phyloP scores from a whole-genome alignment of 768 basidiomycete species.

The Termitomyces eurrhizus region DNA sequence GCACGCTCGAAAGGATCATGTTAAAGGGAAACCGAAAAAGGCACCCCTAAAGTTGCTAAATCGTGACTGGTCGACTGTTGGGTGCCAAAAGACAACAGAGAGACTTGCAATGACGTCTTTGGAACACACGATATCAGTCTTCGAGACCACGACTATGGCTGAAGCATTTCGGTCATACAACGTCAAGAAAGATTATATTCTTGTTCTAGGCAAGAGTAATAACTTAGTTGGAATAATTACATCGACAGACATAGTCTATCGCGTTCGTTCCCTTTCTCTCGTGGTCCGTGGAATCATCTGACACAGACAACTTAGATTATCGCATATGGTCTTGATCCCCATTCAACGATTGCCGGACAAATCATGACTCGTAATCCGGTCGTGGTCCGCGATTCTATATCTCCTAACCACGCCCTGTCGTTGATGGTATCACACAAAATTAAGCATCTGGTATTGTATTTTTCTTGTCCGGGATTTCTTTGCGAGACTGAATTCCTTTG shows the following conservation, averaged over 20 bases:
- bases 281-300: not conserved
- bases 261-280: not conserved
- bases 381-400: not conserved
- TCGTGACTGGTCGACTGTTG: not conserved
- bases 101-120: not conserved
- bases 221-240: constrained; percentile 4
- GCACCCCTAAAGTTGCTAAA: not conserved
- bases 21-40: not conserved
- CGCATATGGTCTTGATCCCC: constrained; percentile 8
- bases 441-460: constrained; percentile 3
- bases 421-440: constrained; percentile 6
- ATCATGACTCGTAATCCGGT: constrained; percentile 9
- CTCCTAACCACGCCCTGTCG: not conserved
- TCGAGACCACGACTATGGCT: not conserved
- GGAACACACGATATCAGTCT: not conserved
- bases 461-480: not conserved
- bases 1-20: not conserved
- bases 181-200: not conserved
- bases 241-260: constrained; percentile 6
- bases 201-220: not conserved
- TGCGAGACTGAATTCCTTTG: not conserved
- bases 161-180: constrained; percentile 1
- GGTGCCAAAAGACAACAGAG: not conserved
- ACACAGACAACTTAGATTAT: not conserved
- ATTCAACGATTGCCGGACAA: not conserved